Percentiles rank a stretch among this genome's conserved stretches.
These are phyloP conservation scores for Fonsecaea nubica DNA, from an alignment of 2,329 filamentous ascomycete species.

Conservation along the genomic window DNA sequence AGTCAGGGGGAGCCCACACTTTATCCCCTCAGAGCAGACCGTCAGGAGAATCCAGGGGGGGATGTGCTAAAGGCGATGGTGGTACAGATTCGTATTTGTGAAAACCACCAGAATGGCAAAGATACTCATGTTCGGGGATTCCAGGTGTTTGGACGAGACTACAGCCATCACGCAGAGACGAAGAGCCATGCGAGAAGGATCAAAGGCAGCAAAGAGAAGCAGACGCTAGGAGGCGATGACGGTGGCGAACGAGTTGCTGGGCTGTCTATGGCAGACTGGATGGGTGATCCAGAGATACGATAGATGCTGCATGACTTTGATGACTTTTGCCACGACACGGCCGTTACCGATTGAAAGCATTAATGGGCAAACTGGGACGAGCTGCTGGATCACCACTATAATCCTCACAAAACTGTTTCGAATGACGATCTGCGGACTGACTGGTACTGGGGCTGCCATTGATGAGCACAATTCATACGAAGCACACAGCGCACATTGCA, in stretches of 20 bases:
- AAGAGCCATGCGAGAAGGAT: slow-evolving; percentile 39
- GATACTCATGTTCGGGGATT: slow-evolving; percentile 96
- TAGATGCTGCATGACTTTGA: slow-evolving; percentile 36
- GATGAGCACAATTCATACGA: not conserved
- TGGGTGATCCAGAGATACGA: slow-evolving; percentile 57
- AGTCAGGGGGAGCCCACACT: slow-evolving; percentile 29
- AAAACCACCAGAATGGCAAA: slow-evolving; percentile 99
- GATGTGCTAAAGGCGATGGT: slow-evolving; percentile 86
- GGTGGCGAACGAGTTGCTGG: slow-evolving; percentile 43
- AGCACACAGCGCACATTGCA: not conserved
- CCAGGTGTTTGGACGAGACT: slow-evolving; percentile 74
- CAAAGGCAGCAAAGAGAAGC: slow-evolving; percentile 6
- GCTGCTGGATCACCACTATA: not conserved
- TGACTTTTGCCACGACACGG: slow-evolving; percentile 7
- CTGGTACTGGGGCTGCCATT: not conserved
- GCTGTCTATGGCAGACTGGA: slow-evolving; percentile 56
- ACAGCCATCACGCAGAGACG: slow-evolving; percentile 37
- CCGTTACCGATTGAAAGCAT: slow-evolving; percentile 4
- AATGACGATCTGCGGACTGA: not conserved
- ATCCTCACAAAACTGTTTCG: slow-evolving; percentile 1
- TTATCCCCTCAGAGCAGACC: slow-evolving; percentile 23
- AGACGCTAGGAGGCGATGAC: slow-evolving; percentile 38
- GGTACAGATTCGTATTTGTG: slow-evolving; percentile 85
- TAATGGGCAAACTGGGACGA: not conserved
- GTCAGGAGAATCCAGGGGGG: slow-evolving; percentile 54